Base-by-base conservation (phyloP, 495 filamentous ascomycete genomes). In the Daldinia grandis region DNA sequence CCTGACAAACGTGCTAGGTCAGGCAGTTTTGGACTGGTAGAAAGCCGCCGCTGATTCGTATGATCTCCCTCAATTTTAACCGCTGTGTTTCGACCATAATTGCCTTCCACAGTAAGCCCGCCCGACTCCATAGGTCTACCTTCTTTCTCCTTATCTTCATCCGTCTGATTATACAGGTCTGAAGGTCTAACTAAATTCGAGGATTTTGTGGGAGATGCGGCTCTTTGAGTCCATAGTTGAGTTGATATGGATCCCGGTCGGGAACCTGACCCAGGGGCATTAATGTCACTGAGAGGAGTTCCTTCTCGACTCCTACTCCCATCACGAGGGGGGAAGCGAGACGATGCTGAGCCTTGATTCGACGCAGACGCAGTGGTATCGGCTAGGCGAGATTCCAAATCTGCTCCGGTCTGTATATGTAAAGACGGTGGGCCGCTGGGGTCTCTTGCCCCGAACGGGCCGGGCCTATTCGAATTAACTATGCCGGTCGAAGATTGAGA, bases 91-190 rank as follows among this genome's bases (percentile, higher is more conserved):
- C 71, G 65, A 31, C 69, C 70, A 44, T 69, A 42, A 19, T 77
- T 60, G 35, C 79, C 77, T 62, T 85, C 84, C 64, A 82, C 69
- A 56, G 78, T 86, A 27, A 82, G 80, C 57, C 81, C 78, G 35
- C 79, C 76, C 14, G 86, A 85, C 0, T 89, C 89, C 59, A 83
- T 76, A 19, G 85, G 85, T 51, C 81, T 82, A 12, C 84, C 78
- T 76, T 89, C 86, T 60, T 78, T 82, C 64, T 87, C 81, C 61
- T 81, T 85, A 64, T 92, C 91, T 68, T 93, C 91, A 49, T 87
- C 87, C 76, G 91, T 83, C 2, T 91, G 87, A 62, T 84, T 88
- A 75, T 95, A 95, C 33, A 94, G 91, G 68, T 97, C 92, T 21
- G 89, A 89, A 10, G 93, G 92, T 17, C 91, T 84, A 25, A 93